A percentile compares a stretch with the other conserved stretches of the same genome.
These are phyloP conservation scores for Nicotiana tabacum DNA, from an alignment of 257 asterid genomes.

Conservation along the genomic window DNA sequence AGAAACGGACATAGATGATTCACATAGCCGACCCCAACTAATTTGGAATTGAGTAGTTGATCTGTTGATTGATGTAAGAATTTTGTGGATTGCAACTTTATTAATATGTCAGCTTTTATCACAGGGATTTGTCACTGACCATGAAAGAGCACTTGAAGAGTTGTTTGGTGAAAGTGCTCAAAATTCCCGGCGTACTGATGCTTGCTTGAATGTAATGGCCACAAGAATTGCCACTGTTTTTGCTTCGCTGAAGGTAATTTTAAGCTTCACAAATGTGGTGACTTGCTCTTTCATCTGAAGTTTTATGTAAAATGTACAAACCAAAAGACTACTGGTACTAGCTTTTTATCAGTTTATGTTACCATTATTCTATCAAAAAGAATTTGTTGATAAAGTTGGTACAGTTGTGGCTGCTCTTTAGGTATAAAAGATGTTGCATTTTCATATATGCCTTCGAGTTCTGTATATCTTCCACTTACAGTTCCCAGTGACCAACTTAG, in stretches of 20 bases:
- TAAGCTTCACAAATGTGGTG: constrained; percentile 7
- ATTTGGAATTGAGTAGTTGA: background rate
- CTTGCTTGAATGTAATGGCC: constrained; percentile 74
- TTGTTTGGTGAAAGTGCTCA: constrained; percentile 69
- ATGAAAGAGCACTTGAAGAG: constrained; percentile 84
- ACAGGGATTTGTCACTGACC: constrained; percentile 91
- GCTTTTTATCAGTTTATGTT: background rate
- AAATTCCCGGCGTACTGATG: constrained; percentile 50
- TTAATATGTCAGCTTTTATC: constrained; percentile 6
- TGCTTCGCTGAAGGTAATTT: constrained; percentile 89
- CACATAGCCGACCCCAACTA: background rate
- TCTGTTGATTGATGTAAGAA: background rate
- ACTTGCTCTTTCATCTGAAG: background rate
- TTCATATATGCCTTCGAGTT: background rate
- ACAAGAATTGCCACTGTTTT: constrained; percentile 81
- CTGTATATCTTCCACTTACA: background rate
- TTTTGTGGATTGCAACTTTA: background rate
- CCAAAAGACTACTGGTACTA: background rate
- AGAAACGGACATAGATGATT: background rate
- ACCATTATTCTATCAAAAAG: background rate
- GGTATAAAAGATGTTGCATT: background rate
- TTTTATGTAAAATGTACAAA: background rate
- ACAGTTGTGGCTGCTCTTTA: background rate
- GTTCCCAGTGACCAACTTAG: background rate
- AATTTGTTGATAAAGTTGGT: background rate